phyloP scores from a whole-genome alignment of 1,139 yeast species.

The Suhomyces wounanorum region DNA sequence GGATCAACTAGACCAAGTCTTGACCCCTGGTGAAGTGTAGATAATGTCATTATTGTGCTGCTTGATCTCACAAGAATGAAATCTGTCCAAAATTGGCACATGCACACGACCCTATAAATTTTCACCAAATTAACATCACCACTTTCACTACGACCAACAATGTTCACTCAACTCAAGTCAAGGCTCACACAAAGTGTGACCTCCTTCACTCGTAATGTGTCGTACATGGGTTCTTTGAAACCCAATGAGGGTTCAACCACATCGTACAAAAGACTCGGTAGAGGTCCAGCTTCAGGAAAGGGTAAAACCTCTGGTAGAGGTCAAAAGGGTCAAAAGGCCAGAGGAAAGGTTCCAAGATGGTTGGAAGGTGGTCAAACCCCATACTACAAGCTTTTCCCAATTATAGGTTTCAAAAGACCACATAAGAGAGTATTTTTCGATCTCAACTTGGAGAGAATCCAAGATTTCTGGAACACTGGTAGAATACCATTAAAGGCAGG shows the following conservation, averaged over 20 bases:
- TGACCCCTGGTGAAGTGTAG: too few relatives aligned
- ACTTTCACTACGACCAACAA: not conserved
- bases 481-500: constrained; percentile 64
- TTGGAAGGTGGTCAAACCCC: constrained; percentile 99
- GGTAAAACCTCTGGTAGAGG: constrained; percentile 98
- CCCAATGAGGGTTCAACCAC: constrained; percentile 46
- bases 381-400: constrained; percentile 83
- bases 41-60: too few relatives aligned
- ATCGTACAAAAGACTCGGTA: constrained; percentile 74
- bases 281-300: constrained; percentile 93
- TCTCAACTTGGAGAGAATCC: constrained; percentile 59
- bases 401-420: constrained; percentile 77
- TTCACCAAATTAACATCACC: constrained; percentile 9
- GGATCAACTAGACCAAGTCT: too few relatives aligned
- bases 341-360: constrained; percentile 88
- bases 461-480: constrained; percentile 66
- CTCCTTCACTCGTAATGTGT: constrained; percentile 16
- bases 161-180: constrained; percentile 11
- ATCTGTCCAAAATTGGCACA: not conserved
- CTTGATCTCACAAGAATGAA: not conserved
- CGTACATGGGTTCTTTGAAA: constrained; percentile 39
- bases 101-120: constrained; percentile 13
- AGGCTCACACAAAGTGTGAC: constrained; percentile 9
- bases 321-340: constrained; percentile 97
- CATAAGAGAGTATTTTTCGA: constrained; percentile 52